Evolutionary conservation across 208 protist species (phyloP), one percentile per base, ranked within the genome.

Genomic region (Wallacemonas collosoma): DNA sequence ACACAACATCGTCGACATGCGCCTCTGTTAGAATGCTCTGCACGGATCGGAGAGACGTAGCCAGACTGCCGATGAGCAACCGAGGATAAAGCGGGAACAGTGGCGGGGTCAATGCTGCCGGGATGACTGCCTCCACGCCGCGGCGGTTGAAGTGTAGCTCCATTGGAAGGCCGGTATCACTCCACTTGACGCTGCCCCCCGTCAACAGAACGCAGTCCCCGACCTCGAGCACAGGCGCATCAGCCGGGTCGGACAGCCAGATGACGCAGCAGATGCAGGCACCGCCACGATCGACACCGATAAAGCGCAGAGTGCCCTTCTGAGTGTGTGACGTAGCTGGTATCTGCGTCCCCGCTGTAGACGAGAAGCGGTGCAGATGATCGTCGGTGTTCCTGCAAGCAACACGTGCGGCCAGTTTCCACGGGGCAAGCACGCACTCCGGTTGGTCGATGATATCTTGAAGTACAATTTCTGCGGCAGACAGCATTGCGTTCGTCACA

Each of bases 281-380:
- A n/a, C 90, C 87, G 45, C 74, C 53, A 12, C 56, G 43, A 58
- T 95, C 90, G 5, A 90, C 82, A 17, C 79, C 83, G 55, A 91
- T 68, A 61, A 76, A 86, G 66, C 80, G 76, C 35, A 83, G 72
- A 6, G 84, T 68, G 11, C 14, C 47, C 51, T 56, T 12, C 51
- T 56, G 51, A 36, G 51, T n/a, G 53, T 11, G 12, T 0, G 76
- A 66, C 39, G 73, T 50, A 61, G 72, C 82, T 2, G 80, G 79
- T 1, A 51, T 36, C 17, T 51, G 17, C 38, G 36, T 39, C 17
- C 17, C 62, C 56, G 7, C 40, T 15, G 14, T 12, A 43, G 71
- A 1, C 47, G 76, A 12, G 35, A 57, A 41, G 26, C 38, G 8
- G 44, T 40, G 17, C 3, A 38, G 26, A 9, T 15, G 26, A 12